phyloP scores from a whole-genome alignment of 1,284 basidiomycete genomes.

The Tranzscheliella williamsii region DNA sequence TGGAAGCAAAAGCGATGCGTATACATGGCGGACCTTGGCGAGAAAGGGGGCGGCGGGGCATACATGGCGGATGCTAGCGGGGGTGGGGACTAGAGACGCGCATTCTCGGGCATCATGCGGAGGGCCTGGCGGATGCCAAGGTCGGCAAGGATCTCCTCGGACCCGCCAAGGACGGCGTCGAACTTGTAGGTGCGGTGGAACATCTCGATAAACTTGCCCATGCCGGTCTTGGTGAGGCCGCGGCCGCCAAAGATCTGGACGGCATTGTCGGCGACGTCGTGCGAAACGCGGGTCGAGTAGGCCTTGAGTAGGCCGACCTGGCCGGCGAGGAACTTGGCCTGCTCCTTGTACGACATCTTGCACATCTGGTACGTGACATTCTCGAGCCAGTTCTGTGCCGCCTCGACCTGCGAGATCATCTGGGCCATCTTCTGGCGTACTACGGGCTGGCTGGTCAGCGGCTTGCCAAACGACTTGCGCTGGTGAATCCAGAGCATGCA shows the following conservation, averaged over 20 bases:
- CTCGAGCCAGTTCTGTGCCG: constrained; percentile 85
- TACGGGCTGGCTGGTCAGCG: constrained; percentile 78
- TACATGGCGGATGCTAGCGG: too few relatives aligned
- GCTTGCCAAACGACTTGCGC: constrained; percentile 63
- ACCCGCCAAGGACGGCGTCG: constrained; percentile 62
- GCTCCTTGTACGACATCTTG: constrained; percentile 75
- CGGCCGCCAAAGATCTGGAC: constrained; percentile 75
- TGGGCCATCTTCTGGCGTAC: constrained; percentile 80
- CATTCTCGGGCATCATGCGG: constrained; percentile 55
- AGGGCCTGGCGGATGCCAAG: constrained; percentile 65
- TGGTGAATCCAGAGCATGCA: constrained; percentile 58
- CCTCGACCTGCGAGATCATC: constrained; percentile 82
- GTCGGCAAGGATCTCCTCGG: constrained; percentile 65
- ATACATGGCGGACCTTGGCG: too few relatives aligned
- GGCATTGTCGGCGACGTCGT: constrained; percentile 71
- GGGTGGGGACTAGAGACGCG: constrained; percentile 37
- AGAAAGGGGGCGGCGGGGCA: too few relatives aligned
- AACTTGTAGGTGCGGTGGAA: constrained; percentile 75
- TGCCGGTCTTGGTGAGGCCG: constrained; percentile 70
- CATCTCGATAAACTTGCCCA: constrained; percentile 66
- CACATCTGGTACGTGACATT: constrained; percentile 88
- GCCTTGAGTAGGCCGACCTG: constrained; percentile 76
- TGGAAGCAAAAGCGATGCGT: too few relatives aligned
- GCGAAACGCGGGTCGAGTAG: constrained; percentile 56
- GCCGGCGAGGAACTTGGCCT: constrained; percentile 66